phyloP scores from a whole-genome alignment of 1,284 basidiomycete species.

The Ustilago trichophora region DNA sequence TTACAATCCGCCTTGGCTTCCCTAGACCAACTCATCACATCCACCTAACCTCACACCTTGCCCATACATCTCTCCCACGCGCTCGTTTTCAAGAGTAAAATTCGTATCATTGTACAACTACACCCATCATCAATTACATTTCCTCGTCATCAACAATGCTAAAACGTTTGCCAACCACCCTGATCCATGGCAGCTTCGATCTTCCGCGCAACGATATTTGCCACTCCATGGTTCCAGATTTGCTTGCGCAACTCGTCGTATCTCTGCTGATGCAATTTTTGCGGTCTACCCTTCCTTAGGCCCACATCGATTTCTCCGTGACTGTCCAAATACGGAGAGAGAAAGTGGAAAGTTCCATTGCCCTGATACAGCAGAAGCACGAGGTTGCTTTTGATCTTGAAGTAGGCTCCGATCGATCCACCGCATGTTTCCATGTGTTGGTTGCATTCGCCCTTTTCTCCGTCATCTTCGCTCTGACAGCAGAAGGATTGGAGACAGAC shows the following conservation, averaged over 20 bases:
- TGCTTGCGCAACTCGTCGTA: slow-evolving; percentile 91
- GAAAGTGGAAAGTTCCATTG: slow-evolving; percentile 83
- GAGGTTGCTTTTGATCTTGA: slow-evolving; percentile 91
- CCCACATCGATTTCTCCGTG: slow-evolving; percentile 94
- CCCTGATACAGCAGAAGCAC: slow-evolving; percentile 88
- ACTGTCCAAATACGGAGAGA: slow-evolving; percentile 88
- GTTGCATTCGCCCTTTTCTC: slow-evolving; percentile 81
- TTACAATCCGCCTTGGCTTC: neutral
- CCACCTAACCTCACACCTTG: neutral
- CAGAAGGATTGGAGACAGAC: slow-evolving; percentile 94
- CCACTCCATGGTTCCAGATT: slow-evolving; percentile 89
- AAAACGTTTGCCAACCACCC: slow-evolving; percentile 91
- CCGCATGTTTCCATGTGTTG: slow-evolving; percentile 94
- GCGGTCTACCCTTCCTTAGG: slow-evolving; percentile 86
- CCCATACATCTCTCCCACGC: too few species aligned
- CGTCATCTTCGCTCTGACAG: slow-evolving; percentile 78
- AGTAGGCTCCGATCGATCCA: slow-evolving; percentile 86
- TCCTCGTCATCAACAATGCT: too few species aligned
- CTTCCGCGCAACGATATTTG: slow-evolving; percentile 87
- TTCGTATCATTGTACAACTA: neutral
- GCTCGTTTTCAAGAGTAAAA: too few species aligned
- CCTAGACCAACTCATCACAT: neutral
- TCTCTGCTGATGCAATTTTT: slow-evolving; percentile 83
- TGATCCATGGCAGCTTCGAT: slow-evolving; percentile 80
- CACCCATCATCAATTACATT: too few species aligned